Evolutionary conservation across 306 rosid species (phyloP).

Genomic region (Cicer arietinum): DNA sequence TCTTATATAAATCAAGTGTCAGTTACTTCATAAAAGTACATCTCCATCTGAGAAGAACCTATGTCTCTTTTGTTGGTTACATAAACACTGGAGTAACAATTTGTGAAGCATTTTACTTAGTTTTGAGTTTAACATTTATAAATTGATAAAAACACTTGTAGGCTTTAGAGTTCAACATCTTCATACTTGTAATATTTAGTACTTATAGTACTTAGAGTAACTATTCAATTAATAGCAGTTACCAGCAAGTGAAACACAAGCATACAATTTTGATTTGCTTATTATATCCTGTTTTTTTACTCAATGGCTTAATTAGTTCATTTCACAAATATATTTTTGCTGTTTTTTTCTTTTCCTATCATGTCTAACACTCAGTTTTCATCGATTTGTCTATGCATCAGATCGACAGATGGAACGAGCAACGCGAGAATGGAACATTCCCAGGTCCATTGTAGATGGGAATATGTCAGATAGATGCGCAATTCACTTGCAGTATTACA

Average conservation of each 20-base stretch:
- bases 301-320: not conserved
- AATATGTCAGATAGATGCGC: conserved; percentile 42
- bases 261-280: not conserved
- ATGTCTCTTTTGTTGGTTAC: conserved; percentile 13
- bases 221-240: conserved; percentile 4
- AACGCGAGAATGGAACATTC: conserved; percentile 94
- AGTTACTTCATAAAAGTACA: not conserved
- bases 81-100: conserved; percentile 22
- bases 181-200: not conserved
- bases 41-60: not conserved
- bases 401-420: conserved; percentile 97
- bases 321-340: not conserved
- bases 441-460: conserved; percentile 89
- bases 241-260: conserved; percentile 9
- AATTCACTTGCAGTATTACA: conserved; percentile 35
- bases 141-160: not conserved
- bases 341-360: not conserved
- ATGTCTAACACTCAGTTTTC: conserved; percentile 20
- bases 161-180: conserved; percentile 16
- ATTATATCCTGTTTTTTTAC: not conserved
- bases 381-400: conserved; percentile 46
- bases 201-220: not conserved
- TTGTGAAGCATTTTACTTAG: conserved; percentile 1
- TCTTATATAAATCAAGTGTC: conserved; percentile 10
- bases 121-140: conserved; percentile 10